These are phyloP conservation scores for Aegilops sharonensis DNA, from an alignment of 176 grass and related monocot species.

Conservation along the genomic window DNA sequence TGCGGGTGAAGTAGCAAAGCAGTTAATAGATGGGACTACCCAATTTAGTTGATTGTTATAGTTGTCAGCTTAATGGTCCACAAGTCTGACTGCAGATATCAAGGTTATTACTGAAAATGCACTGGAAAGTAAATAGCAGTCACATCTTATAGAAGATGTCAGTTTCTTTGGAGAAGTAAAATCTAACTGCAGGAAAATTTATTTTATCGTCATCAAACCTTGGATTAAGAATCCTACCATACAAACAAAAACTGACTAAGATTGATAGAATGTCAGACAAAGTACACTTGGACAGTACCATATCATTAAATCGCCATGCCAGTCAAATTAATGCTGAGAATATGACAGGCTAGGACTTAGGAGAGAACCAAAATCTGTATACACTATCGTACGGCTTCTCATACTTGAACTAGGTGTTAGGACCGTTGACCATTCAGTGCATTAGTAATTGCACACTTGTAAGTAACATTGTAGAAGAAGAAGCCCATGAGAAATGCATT, in stretches of 20 bases:
- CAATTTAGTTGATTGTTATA: not conserved
- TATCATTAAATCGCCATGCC: not conserved
- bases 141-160: not conserved
- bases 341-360: constrained; percentile 1
- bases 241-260: not conserved
- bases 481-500: not conserved
- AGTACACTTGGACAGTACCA: not conserved
- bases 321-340: not conserved
- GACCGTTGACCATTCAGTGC: not conserved
- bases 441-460: constrained; percentile 8
- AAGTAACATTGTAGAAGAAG: not conserved
- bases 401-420: not conserved
- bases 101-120: constrained; percentile 9
- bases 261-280: not conserved
- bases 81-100: not conserved
- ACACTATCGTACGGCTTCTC: not conserved
- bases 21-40: not conserved
- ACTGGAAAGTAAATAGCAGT: constrained; percentile 10
- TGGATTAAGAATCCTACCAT: not conserved
- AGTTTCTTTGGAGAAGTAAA: not conserved
- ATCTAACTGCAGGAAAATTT: not conserved
- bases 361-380: constrained; percentile 1
- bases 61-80: not conserved
- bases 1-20: not conserved
- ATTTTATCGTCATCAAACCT: not conserved